Evolutionary conservation across 2,329 filamentous ascomycete genomes (phyloP), one percentile per base, ranked within the genome.

Genomic region (Alternaria arbusti): DNA sequence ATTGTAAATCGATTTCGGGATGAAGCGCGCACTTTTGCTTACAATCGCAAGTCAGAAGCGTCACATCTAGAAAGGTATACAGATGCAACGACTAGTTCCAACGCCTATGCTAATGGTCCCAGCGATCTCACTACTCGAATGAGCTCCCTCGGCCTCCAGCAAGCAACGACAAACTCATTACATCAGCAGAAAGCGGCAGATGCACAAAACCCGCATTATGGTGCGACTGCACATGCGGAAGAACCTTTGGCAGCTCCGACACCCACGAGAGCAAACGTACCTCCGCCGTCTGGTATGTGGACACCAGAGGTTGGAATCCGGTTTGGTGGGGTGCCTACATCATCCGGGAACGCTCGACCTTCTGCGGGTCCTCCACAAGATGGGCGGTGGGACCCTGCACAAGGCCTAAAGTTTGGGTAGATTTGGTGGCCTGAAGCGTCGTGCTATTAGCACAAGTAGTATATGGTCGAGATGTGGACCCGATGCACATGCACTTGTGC

Each of bases 1-100:
- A 94, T 98, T 66, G 92, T 97, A 1, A 90, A 89, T 40, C 86
- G 90, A 10, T 98, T 97, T 78, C 86, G 94, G 17, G 95, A 97
- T 70, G 91, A 92, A 36, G 90, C 89, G 61, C 88, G 88, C 69
- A 87, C 86, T 2, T 98, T 96, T 85, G 91, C 91, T 1, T 90
- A 94, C 26, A 88, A 93, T 75, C 86, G 96, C 56, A 87, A 94
- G 54, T 88, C 91, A 68, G 95, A 98, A 72, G 94, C 94, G 0
- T 88, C 90, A 68, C 88, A 89, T 57, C 79, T 97, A 32, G 94
- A 97, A 79, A 87, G 88, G 90, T 93, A 82, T 73, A 88, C 77
- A 6, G 3, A 36, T 64, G 12, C 17, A 6, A n/a, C 26, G 13
- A 15, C 4, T 10, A 45, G 17, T 58, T 49, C 20, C n/a, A 43